These are phyloP conservation scores for Cymbopogon citratus DNA, from an alignment of 176 grass and related monocot genomes.

Conservation along the genomic window DNA sequence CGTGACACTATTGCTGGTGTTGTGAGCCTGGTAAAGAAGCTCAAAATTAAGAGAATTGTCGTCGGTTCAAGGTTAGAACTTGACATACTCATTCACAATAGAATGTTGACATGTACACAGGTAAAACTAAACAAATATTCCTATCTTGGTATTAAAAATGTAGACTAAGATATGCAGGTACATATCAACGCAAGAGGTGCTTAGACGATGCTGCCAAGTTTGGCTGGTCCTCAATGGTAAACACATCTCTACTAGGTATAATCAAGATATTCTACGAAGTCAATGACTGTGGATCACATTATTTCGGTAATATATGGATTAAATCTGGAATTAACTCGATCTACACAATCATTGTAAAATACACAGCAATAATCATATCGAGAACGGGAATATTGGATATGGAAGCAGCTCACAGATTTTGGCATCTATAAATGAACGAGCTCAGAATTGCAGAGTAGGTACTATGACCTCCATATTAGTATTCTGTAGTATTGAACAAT, in stretches of 20 bases:
- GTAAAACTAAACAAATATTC: background rate
- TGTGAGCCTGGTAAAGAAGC: slow-evolving; percentile 39
- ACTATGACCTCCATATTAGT: background rate
- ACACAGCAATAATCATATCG: slow-evolving; percentile 31
- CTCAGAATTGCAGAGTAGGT: slow-evolving; percentile 15
- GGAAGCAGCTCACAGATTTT: slow-evolving; percentile 24
- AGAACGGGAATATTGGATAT: slow-evolving; percentile 18
- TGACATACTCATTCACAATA: background rate
- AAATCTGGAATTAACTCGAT: slow-evolving; percentile 14
- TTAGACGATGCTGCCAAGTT: slow-evolving; percentile 35
- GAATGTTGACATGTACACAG: background rate
- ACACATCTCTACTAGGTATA: slow-evolving; percentile 43
- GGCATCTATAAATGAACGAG: slow-evolving; percentile 30
- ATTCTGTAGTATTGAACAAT: background rate
- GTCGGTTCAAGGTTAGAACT: slow-evolving; percentile 44
- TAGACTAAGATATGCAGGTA: slow-evolving; percentile 31
- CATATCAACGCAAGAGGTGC: slow-evolving; percentile 29
- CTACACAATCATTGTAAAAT: background rate
- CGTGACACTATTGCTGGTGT: slow-evolving; percentile 37
- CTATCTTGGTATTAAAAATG: background rate
- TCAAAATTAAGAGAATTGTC: slow-evolving; percentile 42
- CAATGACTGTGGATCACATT: background rate
- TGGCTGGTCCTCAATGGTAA: slow-evolving; percentile 45
- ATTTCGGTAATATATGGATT: background rate
- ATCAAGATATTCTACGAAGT: background rate